Percentiles rank a stretch among this genome's conserved stretches.
phyloP scores from a whole-genome alignment of 1,284 basidiomycete genomes.

The Porodaedalea pini region DNA sequence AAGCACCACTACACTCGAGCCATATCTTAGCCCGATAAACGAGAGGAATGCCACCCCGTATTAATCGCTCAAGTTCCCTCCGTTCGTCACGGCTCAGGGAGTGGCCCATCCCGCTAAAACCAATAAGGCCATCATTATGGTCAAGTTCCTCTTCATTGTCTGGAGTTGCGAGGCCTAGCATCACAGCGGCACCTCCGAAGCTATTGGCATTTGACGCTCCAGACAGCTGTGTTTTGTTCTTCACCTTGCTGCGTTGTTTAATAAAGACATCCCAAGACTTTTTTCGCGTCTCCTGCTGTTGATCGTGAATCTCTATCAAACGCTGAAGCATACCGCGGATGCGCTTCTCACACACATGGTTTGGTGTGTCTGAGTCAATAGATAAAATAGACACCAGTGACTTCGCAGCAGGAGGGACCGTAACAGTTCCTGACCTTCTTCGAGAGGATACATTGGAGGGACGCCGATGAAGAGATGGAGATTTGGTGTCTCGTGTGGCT shows the following conservation, averaged over 20 bases:
- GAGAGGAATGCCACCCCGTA: constrained; percentile 84
- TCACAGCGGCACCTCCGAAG: constrained; percentile 48
- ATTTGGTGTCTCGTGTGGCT: not conserved
- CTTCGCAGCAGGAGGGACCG: constrained; percentile 27
- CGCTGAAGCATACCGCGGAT: constrained; percentile 76
- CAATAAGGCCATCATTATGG: constrained; percentile 77
- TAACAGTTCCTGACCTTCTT: constrained; percentile 41
- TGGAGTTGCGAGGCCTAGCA: constrained; percentile 61
- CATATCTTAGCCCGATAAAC: constrained; percentile 85
- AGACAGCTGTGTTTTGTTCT: constrained; percentile 34
- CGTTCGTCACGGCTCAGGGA: constrained; percentile 73
- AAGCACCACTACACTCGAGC: constrained; percentile 88
- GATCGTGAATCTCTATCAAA: constrained; percentile 84
- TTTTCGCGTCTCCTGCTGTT: constrained; percentile 68
- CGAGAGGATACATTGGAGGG: constrained; percentile 52
- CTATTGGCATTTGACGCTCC: constrained; percentile 22
- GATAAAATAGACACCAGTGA: constrained; percentile 51
- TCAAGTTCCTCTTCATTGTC: constrained; percentile 65
- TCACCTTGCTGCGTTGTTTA: constrained; percentile 54
- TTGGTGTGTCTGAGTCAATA: constrained; percentile 56
- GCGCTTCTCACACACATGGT: constrained; percentile 71
- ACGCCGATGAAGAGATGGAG: constrained; percentile 28
- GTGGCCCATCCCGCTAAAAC: constrained; percentile 83
- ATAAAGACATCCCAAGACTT: constrained; percentile 91
- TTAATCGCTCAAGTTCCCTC: constrained; percentile 74